Conservation (phyloP, 225 moss, liverwort and hornwort genomes). For the Bryoerythrophyllum caledonicum region DNA sequence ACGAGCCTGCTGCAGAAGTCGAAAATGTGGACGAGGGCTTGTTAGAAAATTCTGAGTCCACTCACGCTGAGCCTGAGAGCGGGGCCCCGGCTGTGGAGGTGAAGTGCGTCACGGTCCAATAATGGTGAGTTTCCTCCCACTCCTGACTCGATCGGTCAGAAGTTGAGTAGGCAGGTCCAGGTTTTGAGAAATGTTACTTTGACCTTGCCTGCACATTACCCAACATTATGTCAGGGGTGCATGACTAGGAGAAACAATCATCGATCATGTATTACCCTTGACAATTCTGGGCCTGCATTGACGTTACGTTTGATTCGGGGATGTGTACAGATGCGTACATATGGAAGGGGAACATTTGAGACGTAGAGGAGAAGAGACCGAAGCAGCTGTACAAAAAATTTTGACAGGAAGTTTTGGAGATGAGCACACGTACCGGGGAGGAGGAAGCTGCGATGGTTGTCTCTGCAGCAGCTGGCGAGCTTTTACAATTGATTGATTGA, state of each 20-base stretch:
- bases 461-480: constrained; percentile 16
- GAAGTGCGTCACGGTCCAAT: constrained; percentile 39
- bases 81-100: constrained; percentile 29
- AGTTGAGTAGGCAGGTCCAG: too few relatives aligned
- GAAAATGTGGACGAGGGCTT: constrained; percentile 19
- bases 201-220: too few relatives aligned
- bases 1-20: constrained; percentile 10
- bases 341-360: constrained; percentile 19
- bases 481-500: constrained; percentile 16
- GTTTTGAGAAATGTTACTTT: too few relatives aligned
- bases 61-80: constrained; percentile 23
- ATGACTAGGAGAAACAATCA: too few relatives aligned
- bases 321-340: constrained; percentile 25
- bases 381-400: constrained; percentile 48
- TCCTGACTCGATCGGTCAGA: background rate
- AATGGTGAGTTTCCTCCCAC: constrained; percentile 27
- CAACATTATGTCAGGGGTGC: too few relatives aligned
- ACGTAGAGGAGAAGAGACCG: constrained; percentile 24
- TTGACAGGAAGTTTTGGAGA: constrained; percentile 52
- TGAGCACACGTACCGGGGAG: constrained; percentile 22
- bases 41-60: constrained; percentile 13
- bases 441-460: constrained; percentile 17
- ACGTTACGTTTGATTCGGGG: too few relatives aligned
- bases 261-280: too few relatives aligned
- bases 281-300: too few relatives aligned